phyloP scores from a whole-genome alignment of 768 basidiomycete genomes.

The Leucosporidium creatinivorum region DNA sequence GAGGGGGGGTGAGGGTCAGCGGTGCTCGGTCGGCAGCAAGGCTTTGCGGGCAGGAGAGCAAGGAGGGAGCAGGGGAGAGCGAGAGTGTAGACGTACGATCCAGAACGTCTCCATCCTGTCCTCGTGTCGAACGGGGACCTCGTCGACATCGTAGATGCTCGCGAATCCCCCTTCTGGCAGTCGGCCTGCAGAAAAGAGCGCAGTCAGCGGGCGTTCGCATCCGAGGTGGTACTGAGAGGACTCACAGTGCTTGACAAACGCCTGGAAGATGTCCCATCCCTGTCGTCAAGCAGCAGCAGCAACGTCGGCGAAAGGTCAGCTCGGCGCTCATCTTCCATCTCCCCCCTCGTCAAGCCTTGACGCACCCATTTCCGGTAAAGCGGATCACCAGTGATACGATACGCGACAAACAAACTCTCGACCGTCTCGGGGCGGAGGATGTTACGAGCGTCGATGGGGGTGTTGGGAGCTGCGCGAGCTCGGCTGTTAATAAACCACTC shows the following conservation, averaged over 20 bases:
- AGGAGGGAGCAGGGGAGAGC: not conserved
- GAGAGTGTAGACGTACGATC: constrained; percentile 52
- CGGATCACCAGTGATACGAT: constrained; percentile 73
- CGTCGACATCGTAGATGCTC: constrained; percentile 74
- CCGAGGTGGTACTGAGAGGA: no score
- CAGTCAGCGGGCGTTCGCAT: no score
- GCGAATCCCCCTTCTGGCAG: constrained; percentile 68
- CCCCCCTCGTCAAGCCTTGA: not conserved
- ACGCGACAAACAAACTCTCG: constrained; percentile 87
- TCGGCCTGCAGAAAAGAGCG: constrained; percentile 40
- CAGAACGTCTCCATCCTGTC: constrained; percentile 97
- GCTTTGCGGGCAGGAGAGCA: not conserved
- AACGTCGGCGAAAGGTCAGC: not conserved
- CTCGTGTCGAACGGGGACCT: constrained; percentile 57
- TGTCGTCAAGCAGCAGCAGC: not conserved
- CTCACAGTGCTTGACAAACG: constrained; percentile 75
- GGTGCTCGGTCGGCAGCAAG: no score
- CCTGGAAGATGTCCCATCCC: constrained; percentile 82
- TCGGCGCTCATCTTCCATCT: not conserved
- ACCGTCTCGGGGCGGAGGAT: constrained; percentile 93
- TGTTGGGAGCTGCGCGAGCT: constrained; percentile 1
- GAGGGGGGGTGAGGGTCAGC: not conserved
- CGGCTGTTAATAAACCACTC: constrained; percentile 38
- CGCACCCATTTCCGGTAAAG: constrained; percentile 60
- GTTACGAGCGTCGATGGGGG: constrained; percentile 73